Percentiles rank a stretch among this genome's conserved stretches.
Evolutionary conservation across 345 rosid genomes (phyloP).

Genomic region (Theobroma cacao): DNA sequence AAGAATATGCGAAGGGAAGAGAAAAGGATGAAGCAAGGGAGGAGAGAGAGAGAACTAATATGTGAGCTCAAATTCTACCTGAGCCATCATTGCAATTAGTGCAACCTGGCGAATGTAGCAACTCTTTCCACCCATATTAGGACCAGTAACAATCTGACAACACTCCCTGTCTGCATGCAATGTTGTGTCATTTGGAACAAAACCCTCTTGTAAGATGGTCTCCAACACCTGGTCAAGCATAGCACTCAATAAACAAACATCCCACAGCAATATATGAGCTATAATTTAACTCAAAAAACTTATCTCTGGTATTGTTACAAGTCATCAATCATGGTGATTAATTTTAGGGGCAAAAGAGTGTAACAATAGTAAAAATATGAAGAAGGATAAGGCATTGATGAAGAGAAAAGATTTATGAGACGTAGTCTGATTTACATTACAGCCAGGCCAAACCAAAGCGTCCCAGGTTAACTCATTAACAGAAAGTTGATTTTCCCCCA

Average conservation of each 20-base stretch:
- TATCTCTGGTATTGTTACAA: not conserved
- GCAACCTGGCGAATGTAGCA: constrained; percentile 99
- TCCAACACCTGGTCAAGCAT: constrained; percentile 65
- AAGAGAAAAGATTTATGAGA: not conserved
- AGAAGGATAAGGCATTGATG: not conserved
- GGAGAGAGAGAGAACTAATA: not conserved
- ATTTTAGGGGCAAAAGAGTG: not conserved
- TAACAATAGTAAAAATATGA: not conserved
- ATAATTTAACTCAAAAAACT: not conserved
- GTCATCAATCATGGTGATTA: not conserved
- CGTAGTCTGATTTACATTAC: not conserved
- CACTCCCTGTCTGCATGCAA: constrained; percentile 62
- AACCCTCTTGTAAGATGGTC: constrained; percentile 65
- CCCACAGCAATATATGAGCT: not conserved
- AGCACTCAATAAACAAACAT: not conserved
- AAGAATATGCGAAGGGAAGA: not conserved
- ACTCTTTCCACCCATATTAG: constrained; percentile 99
- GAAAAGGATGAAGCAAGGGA: not conserved
- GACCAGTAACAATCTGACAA: constrained; percentile 94
- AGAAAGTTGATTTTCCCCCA: not conserved
- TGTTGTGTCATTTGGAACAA: constrained; percentile 84
- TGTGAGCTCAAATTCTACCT: constrained; percentile 42
- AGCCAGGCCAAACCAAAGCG: not conserved
- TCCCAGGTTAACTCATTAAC: not conserved
- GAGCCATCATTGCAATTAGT: constrained; percentile 87